These are phyloP conservation scores for Fusarium nodosum DNA, from an alignment of 2,329 filamentous ascomycete genomes.

Conservation along the genomic window DNA sequence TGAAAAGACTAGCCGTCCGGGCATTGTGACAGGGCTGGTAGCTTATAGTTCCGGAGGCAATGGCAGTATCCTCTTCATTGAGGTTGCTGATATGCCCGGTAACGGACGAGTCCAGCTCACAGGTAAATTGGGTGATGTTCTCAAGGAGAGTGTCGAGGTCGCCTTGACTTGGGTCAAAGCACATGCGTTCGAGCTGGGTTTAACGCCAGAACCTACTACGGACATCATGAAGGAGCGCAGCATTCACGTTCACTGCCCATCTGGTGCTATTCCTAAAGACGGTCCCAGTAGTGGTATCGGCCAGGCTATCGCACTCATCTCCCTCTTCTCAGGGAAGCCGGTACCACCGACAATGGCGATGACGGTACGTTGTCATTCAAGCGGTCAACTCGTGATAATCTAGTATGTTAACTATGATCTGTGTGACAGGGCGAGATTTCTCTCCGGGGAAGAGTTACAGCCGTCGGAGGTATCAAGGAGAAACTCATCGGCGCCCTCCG, in stretches of 20 bases:
- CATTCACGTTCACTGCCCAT: slow-evolving; percentile 96
- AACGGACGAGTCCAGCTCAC: slow-evolving; percentile 93
- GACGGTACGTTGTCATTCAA: slow-evolving; percentile 71
- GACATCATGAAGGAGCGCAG: slow-evolving; percentile 97
- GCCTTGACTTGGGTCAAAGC: slow-evolving; percentile 97
- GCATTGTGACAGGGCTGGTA: slow-evolving; percentile 95
- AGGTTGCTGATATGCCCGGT: slow-evolving; percentile 97
- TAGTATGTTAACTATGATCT: slow-evolving; percentile 45
- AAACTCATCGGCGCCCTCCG: slow-evolving; percentile 95
- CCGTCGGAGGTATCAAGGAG: slow-evolving; percentile 98
- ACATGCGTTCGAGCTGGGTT: slow-evolving; percentile 89
- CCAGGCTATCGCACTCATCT: slow-evolving; percentile 93
- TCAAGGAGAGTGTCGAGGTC: slow-evolving; percentile 97
- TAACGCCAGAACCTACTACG: slow-evolving; percentile 83
- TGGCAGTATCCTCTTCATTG: slow-evolving; percentile 97
- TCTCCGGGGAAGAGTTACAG: slow-evolving; percentile 89
- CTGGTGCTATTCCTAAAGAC: slow-evolving; percentile 95
- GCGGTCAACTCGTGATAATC: slow-evolving; percentile 35
- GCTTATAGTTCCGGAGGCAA: slow-evolving; percentile 94
- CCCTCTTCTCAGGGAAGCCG: slow-evolving; percentile 85
- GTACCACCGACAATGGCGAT: slow-evolving; percentile 95
- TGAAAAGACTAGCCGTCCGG: slow-evolving; percentile 84
- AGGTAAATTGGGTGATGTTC: slow-evolving; percentile 93
- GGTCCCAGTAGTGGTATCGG: slow-evolving; percentile 89
- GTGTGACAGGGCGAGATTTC: slow-evolving; percentile 74